Base-by-base conservation (phyloP, 106 monocot genomes). In the Posidonia australis region DNA sequence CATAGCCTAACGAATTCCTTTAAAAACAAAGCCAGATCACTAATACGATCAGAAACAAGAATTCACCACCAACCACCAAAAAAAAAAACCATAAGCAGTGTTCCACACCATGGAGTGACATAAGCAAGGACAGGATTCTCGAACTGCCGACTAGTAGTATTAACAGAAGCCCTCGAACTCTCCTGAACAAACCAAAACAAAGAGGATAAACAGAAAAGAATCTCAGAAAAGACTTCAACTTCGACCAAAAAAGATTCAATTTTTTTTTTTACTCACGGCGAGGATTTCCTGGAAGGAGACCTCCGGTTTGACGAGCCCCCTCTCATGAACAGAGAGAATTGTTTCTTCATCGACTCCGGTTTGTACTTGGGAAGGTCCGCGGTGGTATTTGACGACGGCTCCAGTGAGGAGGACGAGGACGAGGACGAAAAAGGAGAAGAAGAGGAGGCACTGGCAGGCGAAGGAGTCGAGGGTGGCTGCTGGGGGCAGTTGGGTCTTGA, bases 1-100 rank as follows among this genome's bases (percentile, higher is more conserved):
- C 90, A 79, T 85, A 96, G 9, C 96, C 96, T 68, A 60, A 80
- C 0, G 96, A 90, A 73, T 96, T 96, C 96, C 96, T 96, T 72
- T 60, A 74, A 31, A 64, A 27, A 9, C 10, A 32, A 46, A 42
- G n/a, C 51, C 13, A 36, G 28, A 26, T 24, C 13, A 65, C 23
- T 9, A 36, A 65, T 20, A 56, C 55, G 13, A 1, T 42, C 21
- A 12, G 21, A 22, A 44, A 22, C 6, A 68, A 11, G 0, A 44
- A 13, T 5, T 55, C 26, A 54, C 0, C 22, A 18, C 5, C 9
- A 14, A 43, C 14, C 36, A 51, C 22, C 14, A 22, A 57, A 28
- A 30, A 10, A 20, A 31, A 18, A 5, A 36, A 48, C 51, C 12
- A 36, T 6, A 1, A 36, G 17, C 49, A 13, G 1, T 14, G 29